phyloP scores from a whole-genome alignment of 2,329 filamentous ascomycete genomes.

The Zymoseptoria crescenta region DNA sequence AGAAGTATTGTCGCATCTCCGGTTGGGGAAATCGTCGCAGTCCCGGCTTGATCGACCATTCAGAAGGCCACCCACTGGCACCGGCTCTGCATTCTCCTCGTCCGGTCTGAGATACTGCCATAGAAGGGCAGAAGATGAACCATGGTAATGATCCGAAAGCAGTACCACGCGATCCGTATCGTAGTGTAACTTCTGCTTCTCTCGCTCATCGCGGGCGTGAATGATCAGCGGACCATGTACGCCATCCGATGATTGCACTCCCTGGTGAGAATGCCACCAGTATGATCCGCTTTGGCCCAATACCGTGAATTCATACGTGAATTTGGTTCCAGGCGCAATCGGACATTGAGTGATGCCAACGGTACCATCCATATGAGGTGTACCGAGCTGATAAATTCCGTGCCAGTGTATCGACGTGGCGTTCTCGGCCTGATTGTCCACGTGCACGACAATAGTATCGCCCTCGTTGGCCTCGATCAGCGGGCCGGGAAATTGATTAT shows the following conservation, averaged over 20 bases:
- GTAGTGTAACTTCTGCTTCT: constrained; percentile 34
- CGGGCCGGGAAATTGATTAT: constrained; percentile 44
- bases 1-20: constrained; percentile 30
- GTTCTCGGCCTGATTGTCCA: constrained; percentile 34
- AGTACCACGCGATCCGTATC: constrained; percentile 53
- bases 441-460: constrained; percentile 37
- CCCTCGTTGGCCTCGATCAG: constrained; percentile 41
- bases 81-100: constrained; percentile 50
- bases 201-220: constrained; percentile 34
- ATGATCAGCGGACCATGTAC: constrained; percentile 55
- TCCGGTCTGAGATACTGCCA: constrained; percentile 47
- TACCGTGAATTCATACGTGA: constrained; percentile 54
- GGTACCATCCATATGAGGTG: constrained; percentile 13
- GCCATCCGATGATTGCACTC: constrained; percentile 52
- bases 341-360: constrained; percentile 15
- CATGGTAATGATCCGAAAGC: constrained; percentile 62
- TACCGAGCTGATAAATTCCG: constrained; percentile 24
- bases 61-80: constrained; percentile 38
- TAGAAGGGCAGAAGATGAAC: constrained; percentile 41
- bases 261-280: constrained; percentile 57
- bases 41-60: constrained; percentile 35
- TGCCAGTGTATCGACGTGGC: constrained; percentile 40
- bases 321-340: constrained; percentile 17
- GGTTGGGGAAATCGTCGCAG: constrained; percentile 27
- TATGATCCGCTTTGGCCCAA: constrained; percentile 38